A percentile compares a stretch with the other conserved stretches of the same genome.
phyloP scores from a whole-genome alignment of 2,329 filamentous ascomycete genomes.

The Penicillium sp. region DNA sequence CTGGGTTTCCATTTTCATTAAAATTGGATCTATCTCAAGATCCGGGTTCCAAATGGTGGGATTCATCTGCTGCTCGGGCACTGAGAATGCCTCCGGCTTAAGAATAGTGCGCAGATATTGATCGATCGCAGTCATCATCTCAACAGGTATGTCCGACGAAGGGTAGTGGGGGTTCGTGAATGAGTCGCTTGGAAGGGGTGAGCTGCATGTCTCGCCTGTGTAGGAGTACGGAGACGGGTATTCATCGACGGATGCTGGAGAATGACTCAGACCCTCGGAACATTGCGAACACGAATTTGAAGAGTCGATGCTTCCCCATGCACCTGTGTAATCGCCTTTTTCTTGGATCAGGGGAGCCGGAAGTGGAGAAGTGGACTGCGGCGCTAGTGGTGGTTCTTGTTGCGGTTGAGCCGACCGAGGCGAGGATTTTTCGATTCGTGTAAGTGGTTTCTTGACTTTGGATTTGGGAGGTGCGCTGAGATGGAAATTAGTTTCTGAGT shows the following conservation, averaged over 20 bases:
- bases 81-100: constrained; percentile 2
- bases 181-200: constrained; percentile 1
- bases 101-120: constrained; percentile 9
- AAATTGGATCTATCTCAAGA: constrained; percentile 6
- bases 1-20: constrained; percentile 1
- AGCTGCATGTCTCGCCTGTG: constrained; percentile 6
- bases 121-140: constrained; percentile 10
- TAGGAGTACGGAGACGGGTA: constrained; percentile 6
- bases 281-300: not conserved
- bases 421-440: not conserved
- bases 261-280: not conserved
- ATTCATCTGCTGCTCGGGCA: not conserved
- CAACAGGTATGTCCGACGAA: not conserved
- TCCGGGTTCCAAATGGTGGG: constrained; percentile 1
- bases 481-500: not conserved
- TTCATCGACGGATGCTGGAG: not conserved
- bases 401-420: not conserved
- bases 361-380: not conserved
- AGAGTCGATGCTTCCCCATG: constrained; percentile 8
- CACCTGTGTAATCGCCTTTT: not conserved
- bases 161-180: constrained; percentile 3
- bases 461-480: not conserved
- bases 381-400: not conserved
- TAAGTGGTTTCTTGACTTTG: not conserved
- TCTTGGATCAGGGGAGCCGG: not conserved